A percentile compares a stretch with the other conserved stretches of the same genome.
Evolutionary conservation across 1,284 basidiomycete species (phyloP).

Genomic region (Crucibulum cyathiforme): DNA sequence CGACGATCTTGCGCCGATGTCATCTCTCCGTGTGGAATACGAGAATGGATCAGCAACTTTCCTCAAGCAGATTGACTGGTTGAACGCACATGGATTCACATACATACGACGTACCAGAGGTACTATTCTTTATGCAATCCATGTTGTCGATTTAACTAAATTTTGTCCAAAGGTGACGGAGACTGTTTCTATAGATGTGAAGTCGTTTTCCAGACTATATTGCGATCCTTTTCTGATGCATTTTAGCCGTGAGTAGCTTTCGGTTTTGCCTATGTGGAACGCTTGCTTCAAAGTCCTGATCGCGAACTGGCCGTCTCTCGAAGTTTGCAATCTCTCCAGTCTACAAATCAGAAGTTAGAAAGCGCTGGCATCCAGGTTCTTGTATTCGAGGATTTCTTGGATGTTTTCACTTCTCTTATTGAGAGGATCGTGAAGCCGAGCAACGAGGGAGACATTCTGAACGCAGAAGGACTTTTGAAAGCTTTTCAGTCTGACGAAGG

Average conservation of each 20-base stretch:
- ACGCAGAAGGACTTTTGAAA: slow-evolving; percentile 47
- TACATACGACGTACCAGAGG: slow-evolving; percentile 74
- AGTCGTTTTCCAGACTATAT: slow-evolving; percentile 12
- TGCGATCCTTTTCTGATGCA: background rate
- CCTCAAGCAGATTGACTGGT: slow-evolving; percentile 71
- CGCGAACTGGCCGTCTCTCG: slow-evolving; percentile 53
- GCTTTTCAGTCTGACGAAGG: slow-evolving; percentile 64
- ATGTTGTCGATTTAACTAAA: background rate
- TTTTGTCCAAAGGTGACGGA: slow-evolving; percentile 61
- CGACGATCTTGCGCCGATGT: slow-evolving; percentile 52
- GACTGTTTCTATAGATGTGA: slow-evolving; percentile 84
- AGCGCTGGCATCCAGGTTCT: slow-evolving; percentile 71
- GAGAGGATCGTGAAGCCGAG: slow-evolving; percentile 47
- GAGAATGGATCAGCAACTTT: slow-evolving; percentile 62
- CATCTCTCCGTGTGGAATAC: slow-evolving; percentile 68
- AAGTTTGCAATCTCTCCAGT: slow-evolving; percentile 59
- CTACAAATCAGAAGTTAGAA: slow-evolving; percentile 60
- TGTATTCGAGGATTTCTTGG: slow-evolving; percentile 47
- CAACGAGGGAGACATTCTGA: slow-evolving; percentile 41
- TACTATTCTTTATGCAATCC: slow-evolving; percentile 19
- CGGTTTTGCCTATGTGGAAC: slow-evolving; percentile 71
- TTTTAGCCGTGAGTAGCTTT: slow-evolving; percentile 53
- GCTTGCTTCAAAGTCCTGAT: slow-evolving; percentile 54
- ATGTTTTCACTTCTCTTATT: slow-evolving; percentile 33
- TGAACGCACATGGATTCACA: slow-evolving; percentile 61